Evolutionary conservation across 768 basidiomycete species (phyloP).

Genomic region (Mycena capillaripes): DNA sequence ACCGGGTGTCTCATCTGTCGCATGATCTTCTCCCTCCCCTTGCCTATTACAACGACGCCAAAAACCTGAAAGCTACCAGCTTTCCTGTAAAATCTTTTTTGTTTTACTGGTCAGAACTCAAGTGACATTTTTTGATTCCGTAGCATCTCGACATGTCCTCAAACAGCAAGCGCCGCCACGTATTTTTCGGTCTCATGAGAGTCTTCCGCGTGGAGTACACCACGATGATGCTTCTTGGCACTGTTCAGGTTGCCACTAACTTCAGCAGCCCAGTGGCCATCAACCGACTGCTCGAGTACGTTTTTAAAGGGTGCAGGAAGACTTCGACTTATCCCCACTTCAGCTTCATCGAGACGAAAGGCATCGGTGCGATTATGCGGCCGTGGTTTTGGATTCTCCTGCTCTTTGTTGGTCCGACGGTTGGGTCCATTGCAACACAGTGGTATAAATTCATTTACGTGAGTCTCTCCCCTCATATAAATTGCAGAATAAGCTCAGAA

Average conservation of each 20-base stretch:
- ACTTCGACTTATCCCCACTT: slow-evolving; percentile 34
- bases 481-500: background rate
- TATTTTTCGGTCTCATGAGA: slow-evolving; percentile 63
- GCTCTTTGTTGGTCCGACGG: slow-evolving; percentile 63
- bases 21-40: slow-evolving; percentile 32
- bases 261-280: slow-evolving; percentile 59
- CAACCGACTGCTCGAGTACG: slow-evolving; percentile 57
- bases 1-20: slow-evolving; percentile 17
- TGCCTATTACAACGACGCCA: slow-evolving; percentile 12
- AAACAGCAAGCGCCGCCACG: slow-evolving; percentile 56
- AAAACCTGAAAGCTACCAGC: slow-evolving; percentile 3
- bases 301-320: background rate
- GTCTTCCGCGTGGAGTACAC: slow-evolving; percentile 53
- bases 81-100: slow-evolving; percentile 6
- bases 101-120: background rate
- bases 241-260: slow-evolving; percentile 42
- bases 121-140: background rate
- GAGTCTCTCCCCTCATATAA: background rate
- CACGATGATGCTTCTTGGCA: slow-evolving; percentile 44
- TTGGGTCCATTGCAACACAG: slow-evolving; percentile 63
- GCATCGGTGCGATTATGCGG: slow-evolving; percentile 60
- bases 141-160: slow-evolving; percentile 50
- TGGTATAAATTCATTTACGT: slow-evolving; percentile 62
- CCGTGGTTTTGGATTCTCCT: slow-evolving; percentile 80
- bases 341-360: slow-evolving; percentile 71